phyloP scores from a whole-genome alignment of 225 moss, liverwort and hornwort species.

The Antitrichia curtipendula region DNA sequence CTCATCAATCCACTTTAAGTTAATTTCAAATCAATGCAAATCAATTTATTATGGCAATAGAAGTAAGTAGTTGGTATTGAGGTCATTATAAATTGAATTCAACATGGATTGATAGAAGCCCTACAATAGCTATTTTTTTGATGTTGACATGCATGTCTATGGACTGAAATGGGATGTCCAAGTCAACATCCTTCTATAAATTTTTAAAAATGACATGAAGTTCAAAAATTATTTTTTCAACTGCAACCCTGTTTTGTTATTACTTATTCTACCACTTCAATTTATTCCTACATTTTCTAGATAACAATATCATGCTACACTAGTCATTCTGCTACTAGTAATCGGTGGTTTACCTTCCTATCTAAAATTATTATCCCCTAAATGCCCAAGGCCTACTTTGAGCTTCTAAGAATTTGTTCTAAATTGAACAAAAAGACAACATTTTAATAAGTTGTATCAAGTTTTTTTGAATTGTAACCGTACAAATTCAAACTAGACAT shows the following conservation, averaged over 20 bases:
- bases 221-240: not conserved
- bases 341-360: not conserved
- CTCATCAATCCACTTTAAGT: not conserved
- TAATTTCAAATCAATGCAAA: not conserved
- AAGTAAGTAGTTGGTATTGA: not conserved
- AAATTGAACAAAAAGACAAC: too few species aligned
- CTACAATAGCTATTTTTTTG: not conserved
- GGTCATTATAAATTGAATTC: accelerated
- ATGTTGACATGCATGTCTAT: accelerated
- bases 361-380: not conserved
- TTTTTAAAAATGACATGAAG: too few species aligned
- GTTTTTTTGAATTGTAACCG: too few species aligned
- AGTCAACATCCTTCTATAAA: too few species aligned
- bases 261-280: not conserved
- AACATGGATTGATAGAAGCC: too few species aligned
- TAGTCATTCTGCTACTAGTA: not conserved
- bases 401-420: too few species aligned
- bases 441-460: too few species aligned
- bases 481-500: too few species aligned
- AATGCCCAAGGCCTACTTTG: too few species aligned
- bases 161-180: accelerated
- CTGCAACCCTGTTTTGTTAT: not conserved
- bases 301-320: not conserved
- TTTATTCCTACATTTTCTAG: not conserved
- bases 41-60: not conserved